Conservation (phyloP, 2,329 filamentous ascomycete genomes). For the Exophiala lecanii-corni region DNA sequence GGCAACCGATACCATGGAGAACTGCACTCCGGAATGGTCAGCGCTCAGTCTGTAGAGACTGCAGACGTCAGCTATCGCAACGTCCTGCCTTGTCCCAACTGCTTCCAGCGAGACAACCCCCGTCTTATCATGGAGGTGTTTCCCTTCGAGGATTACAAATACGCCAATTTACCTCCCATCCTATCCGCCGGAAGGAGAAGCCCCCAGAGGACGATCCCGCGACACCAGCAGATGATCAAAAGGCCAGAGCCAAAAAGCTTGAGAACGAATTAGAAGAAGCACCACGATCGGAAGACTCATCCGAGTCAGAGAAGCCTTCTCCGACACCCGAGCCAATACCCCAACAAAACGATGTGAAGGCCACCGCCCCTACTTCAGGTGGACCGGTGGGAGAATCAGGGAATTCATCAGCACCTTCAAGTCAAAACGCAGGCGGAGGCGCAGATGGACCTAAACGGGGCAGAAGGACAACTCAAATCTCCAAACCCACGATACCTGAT, state of each 20-base stretch:
- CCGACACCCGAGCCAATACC: constrained; percentile 43
- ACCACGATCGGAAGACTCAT: constrained; percentile 32
- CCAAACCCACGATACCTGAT: constrained; percentile 86
- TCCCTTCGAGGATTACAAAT: constrained; percentile 26
- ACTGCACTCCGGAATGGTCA: constrained; percentile 51
- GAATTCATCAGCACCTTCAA: constrained; percentile 42
- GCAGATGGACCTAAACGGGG: constrained; percentile 64
- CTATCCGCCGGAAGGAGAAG: constrained; percentile 53
- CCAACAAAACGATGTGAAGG: constrained; percentile 22
- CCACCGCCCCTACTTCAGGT: constrained; percentile 34
- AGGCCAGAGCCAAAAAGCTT: constrained; percentile 44
- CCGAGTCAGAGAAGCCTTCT: constrained; percentile 42
- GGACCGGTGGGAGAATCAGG: constrained; percentile 35
- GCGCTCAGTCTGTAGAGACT: constrained; percentile 30
- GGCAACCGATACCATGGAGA: constrained; percentile 62
- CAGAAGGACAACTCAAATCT: constrained; percentile 64
- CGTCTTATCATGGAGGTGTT: constrained; percentile 4
- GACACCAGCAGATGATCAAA: constrained; percentile 35
- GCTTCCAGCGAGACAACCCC: constrained; percentile 7
- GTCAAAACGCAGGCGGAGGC: constrained; percentile 37
- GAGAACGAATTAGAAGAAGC: constrained; percentile 37
- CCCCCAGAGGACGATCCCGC: constrained; percentile 40
- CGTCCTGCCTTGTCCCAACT: constrained; percentile 6
- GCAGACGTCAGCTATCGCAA: constrained; percentile 21
- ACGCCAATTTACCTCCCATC: constrained; percentile 43